These are phyloP conservation scores for Penicillium tannophilum DNA, from an alignment of 495 filamentous ascomycete species.

Conservation along the genomic window DNA sequence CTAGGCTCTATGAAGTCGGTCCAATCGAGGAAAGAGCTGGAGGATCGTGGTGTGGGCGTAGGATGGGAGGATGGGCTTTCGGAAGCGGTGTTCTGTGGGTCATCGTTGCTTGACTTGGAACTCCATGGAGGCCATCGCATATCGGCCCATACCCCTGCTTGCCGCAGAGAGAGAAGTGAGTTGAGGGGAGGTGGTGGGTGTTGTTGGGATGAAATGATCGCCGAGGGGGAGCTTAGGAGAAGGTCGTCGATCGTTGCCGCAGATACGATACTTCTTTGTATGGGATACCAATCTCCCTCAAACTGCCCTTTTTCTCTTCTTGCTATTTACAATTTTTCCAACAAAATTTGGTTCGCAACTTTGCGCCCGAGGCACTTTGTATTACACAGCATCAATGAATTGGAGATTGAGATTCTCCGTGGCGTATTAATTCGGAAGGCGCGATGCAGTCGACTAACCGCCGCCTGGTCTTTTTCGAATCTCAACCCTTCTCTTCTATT, in stretches of 20 bases:
- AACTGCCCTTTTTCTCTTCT: too few relatives aligned
- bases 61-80: conserved; percentile 17
- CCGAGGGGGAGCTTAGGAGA: conserved; percentile 8
- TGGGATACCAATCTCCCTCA: too few relatives aligned
- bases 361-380: too few relatives aligned
- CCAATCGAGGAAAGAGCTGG: conserved; percentile 53
- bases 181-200: conserved; percentile 6
- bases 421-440: too few relatives aligned
- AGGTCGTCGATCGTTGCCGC: conserved; percentile 21
- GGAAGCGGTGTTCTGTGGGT: conserved; percentile 16
- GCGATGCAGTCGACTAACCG: too few relatives aligned
- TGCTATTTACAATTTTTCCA: too few relatives aligned
- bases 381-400: too few relatives aligned
- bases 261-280: conserved; percentile 16
- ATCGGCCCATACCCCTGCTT: conserved; percentile 36
- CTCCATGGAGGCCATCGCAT: conserved; percentile 60
- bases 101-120: conserved; percentile 40
- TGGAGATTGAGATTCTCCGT: too few relatives aligned
- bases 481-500: too few relatives aligned
- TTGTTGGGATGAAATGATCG: conserved; percentile 20
- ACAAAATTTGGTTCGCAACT: too few relatives aligned
- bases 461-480: too few relatives aligned
- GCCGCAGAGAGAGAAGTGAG: conserved; percentile 3
- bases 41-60: conserved; percentile 18
- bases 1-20: conserved; percentile 64